Conservation (phyloP, 2,329 filamentous ascomycete genomes). For the Stagonosporopsis cucurbitacearum region DNA sequence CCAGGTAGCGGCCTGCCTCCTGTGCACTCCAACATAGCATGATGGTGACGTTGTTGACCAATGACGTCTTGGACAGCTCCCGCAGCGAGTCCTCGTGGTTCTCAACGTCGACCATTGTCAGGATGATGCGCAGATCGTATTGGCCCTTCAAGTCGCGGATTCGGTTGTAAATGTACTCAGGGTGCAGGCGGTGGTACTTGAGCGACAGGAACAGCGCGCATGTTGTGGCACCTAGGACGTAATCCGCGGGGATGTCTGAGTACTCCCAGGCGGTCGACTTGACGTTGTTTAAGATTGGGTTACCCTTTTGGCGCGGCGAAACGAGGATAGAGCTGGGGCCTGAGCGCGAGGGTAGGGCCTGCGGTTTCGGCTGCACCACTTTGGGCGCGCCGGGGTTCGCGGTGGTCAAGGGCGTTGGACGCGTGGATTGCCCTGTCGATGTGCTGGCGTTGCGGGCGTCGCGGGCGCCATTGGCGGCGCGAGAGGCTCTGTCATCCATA, state of each 20-base stretch:
- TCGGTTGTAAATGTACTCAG: conserved; percentile 95
- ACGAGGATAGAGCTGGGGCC: conserved; percentile 83
- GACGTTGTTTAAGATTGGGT: conserved; percentile 85
- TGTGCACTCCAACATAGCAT: conserved; percentile 93
- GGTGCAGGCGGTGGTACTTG: conserved; percentile 96
- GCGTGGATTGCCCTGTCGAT: conserved; percentile 21
- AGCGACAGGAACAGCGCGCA: conserved; percentile 92
- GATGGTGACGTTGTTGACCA: conserved; percentile 91
- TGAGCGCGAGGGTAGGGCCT: conserved; percentile 73
- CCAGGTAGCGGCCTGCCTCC: conserved; percentile 91
- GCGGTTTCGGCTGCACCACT: conserved; percentile 86
- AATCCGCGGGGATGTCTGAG: conserved; percentile 94
- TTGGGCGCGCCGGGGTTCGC: conserved; percentile 43
- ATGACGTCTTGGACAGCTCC: conserved; percentile 88
- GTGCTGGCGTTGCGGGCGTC: conserved; percentile 29
- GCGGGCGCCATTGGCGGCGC: conserved; percentile 22
- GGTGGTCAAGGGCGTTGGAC: conserved; percentile 7
- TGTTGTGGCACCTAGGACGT: conserved; percentile 83
- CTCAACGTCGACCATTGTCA: conserved; percentile 92
- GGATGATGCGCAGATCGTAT: conserved; percentile 83
- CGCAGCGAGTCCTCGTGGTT: conserved; percentile 91
- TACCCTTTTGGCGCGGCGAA: conserved; percentile 91
- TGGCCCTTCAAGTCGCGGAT: conserved; percentile 84
- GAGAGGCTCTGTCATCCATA: conserved; percentile 42
- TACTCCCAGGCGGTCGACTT: conserved; percentile 92